These are phyloP conservation scores for Quercus ilex DNA, from an alignment of 306 rosid species.

Conservation along the genomic window DNA sequence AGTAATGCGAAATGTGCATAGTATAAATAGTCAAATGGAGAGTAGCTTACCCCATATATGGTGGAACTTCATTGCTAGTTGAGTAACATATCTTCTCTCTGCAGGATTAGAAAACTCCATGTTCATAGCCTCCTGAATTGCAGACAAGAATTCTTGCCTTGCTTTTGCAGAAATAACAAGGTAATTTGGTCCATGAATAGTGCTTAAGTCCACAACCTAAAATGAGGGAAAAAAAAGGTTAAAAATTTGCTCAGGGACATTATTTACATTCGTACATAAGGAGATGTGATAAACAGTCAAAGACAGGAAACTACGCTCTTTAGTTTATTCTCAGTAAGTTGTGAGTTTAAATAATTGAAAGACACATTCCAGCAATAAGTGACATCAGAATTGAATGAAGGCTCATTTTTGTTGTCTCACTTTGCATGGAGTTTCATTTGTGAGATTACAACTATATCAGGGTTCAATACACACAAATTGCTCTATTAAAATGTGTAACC, in stretches of 20 bases:
- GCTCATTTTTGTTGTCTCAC: neutral
- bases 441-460: neutral
- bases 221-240: constrained; percentile 1
- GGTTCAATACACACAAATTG: neutral
- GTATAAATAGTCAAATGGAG: neutral
- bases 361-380: neutral
- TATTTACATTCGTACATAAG: neutral
- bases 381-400: neutral
- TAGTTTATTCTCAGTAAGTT: neutral
- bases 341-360: neutral
- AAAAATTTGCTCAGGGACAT: neutral
- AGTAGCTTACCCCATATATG: constrained; percentile 55
- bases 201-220: constrained; percentile 73
- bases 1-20: neutral
- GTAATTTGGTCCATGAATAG: constrained; percentile 58
- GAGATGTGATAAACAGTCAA: neutral
- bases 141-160: constrained; percentile 54
- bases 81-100: constrained; percentile 55
- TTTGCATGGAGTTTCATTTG: neutral
- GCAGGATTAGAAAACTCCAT: constrained; percentile 50
- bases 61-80: constrained; percentile 59
- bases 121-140: constrained; percentile 58
- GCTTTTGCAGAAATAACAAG: constrained; percentile 53
- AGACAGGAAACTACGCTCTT: neutral
- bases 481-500: neutral